Evolutionary conservation across 2,329 filamentous ascomycete genomes (phyloP), one percentile per base, ranked within the genome.

Genomic region (Cytospora paraplurivora): DNA sequence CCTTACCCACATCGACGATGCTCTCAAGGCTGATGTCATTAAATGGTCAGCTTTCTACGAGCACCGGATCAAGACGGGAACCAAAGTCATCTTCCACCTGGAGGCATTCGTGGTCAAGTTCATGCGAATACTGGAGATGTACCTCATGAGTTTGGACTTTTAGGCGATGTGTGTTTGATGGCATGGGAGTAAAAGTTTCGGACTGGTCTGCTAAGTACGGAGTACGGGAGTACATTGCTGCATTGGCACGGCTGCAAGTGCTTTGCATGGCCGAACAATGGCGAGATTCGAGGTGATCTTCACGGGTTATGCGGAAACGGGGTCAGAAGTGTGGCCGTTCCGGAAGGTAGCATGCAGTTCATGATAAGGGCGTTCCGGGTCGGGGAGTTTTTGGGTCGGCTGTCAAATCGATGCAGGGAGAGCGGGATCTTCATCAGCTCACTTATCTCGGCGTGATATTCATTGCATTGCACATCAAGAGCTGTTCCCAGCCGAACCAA

Each of bases 71-170:
- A 91, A 91, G 74, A 90, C 90, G 70, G 95, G 95, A 58, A 93
- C 85, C 65, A 99, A 99, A 82, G 91, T 96, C 64, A 98, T 99
- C 67, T 99, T 99, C 77, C 96, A 99, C 73, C 81, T 99, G 4
- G 96, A 99, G 77, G 95, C 95, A 4, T 99, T 99, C 77, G 95
- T 99, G 64, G 94, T 94, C 63, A 98, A 97, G 79, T 97, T 98
- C 75, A 98, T 99, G 94, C 87, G 94, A 70, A 87, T 98, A 69
- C 85, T 94, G 67, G 95, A 99, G 80, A 94, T 93, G 87, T 96
- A 87, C 73, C 77, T 89, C 63, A 94, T 96, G 91, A 91, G 88
- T 68, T 93, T 95, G 88, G 91, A 93, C 61, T 79, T 87, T 78
- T 87, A 73, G 79, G 49, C 17, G 38, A 15, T 21, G 34, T 7